Conservation (phyloP, 208 protist genomes). For the Histomonas meleagridis region DNA sequence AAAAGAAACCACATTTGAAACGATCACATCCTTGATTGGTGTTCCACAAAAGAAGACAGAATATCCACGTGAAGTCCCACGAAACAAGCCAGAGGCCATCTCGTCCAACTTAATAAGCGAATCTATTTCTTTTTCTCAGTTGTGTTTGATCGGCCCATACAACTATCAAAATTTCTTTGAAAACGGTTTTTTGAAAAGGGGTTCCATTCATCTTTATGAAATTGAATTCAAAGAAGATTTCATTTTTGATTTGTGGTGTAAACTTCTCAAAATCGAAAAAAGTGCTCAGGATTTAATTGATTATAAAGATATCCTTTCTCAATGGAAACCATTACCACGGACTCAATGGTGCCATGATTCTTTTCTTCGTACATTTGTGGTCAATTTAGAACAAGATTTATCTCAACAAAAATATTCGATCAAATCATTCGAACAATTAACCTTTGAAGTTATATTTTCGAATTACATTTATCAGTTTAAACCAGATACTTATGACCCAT, state of each 20-base stretch:
- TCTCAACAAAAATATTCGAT: background rate
- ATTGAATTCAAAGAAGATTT: background rate
- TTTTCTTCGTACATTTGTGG: background rate
- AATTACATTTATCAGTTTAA: background rate
- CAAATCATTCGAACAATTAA: background rate
- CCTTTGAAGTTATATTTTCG: background rate
- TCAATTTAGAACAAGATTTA: background rate
- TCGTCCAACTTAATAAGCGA: background rate
- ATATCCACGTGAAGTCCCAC: background rate
- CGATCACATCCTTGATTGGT: background rate
- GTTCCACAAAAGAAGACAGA: no score
- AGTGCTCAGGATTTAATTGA: background rate
- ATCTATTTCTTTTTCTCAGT: background rate
- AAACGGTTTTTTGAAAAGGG: background rate
- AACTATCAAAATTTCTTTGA: background rate
- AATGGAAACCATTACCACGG: background rate
- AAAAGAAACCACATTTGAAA: background rate
- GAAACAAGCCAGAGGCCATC: background rate
- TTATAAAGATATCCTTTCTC: background rate
- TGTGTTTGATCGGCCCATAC: background rate
- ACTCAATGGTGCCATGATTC: background rate
- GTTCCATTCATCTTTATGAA: background rate
- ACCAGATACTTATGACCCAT: no score
- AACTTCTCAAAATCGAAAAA: background rate
- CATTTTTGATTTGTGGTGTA: background rate